Conservation (phyloP, 345 rosid species). For the Diplotaxis tenuifolia region DNA sequence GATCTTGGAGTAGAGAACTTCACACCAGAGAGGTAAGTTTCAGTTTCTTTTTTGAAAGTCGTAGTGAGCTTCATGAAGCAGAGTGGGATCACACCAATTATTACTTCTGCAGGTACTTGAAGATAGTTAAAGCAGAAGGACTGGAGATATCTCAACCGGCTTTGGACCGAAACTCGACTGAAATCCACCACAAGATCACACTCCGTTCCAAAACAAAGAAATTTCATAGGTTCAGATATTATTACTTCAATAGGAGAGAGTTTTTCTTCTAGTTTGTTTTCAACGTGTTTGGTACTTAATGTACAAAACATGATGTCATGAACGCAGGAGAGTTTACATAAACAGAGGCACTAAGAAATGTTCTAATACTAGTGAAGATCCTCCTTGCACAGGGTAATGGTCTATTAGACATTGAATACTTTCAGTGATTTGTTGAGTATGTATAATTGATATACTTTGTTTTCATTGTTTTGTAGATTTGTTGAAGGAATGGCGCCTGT, state of each 20-base stretch:
- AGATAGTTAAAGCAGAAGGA: constrained; percentile 71
- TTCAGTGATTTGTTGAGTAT: neutral
- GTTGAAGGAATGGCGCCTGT: constrained; percentile 99
- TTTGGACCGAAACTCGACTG: constrained; percentile 84
- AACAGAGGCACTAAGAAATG: constrained; percentile 43
- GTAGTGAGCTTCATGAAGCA: neutral
- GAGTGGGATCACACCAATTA: constrained; percentile 1
- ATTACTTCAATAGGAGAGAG: neutral
- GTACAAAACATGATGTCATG: constrained; percentile 1
- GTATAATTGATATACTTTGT: neutral
- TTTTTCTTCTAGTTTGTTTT: neutral
- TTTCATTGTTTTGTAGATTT: constrained; percentile 48
- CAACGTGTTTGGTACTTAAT: constrained; percentile 9
- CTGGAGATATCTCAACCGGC: constrained; percentile 99
- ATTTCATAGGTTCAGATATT: constrained; percentile 74
- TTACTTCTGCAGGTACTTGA: constrained; percentile 61
- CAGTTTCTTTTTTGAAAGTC: constrained; percentile 18
- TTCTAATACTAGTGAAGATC: constrained; percentile 77
- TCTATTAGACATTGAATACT: constrained; percentile 6
- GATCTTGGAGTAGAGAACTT: constrained; percentile 88
- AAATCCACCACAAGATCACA: constrained; percentile 91
- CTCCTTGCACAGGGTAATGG: constrained; percentile 92
- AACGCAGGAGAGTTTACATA: constrained; percentile 35
- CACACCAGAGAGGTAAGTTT: constrained; percentile 62
- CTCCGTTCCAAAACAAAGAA: constrained; percentile 70